Evolutionary conservation across 2,329 filamentous ascomycete genomes (phyloP), one percentile per base, ranked within the genome.

Genomic region (Pseudogymnoascus sp.): DNA sequence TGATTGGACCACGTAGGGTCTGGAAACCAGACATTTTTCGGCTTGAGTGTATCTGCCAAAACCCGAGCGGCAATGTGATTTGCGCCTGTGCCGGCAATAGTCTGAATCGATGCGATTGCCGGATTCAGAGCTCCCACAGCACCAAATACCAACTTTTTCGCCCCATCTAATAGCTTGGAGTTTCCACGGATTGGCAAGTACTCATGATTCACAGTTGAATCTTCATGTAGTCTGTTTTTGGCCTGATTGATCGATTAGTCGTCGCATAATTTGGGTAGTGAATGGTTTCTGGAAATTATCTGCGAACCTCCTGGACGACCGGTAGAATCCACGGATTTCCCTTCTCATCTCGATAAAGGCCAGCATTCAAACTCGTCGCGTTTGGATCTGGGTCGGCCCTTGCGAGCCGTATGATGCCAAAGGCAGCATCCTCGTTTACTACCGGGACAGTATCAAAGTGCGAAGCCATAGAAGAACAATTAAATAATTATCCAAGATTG

Each of bases 1-100:
- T 79, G 77, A 65, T 79, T 79, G 6, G 72, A 72, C 76, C 76
- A 79, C 0, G 77, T 77, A 0, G 77, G 77, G 1, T 75, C 71
- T 0, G 76, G 74, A 26, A 79, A 74, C 61, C 72, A 75, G 13
- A 78, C 67, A 2, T 68, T 72, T 24, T 68, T 69, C 44, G 72
- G 69, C 59, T 65, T 67, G 3, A 78, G 65, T 2, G 72, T 67
- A 0, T 72, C 76, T 0, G 72, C 74, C 0, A 78, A 68, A 40
- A 40, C 8, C n/a, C 38, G 38, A 40, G 38, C 38, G 38, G n/a
- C 38, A 40, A 40, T 40, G 1, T 75, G 68, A 4, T 76, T 70
- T 4, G 77, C 75, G 11, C 77, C 77, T 1, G 77, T 78, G 1
- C 77, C 77, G 0, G 77, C 78, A 6, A 79, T 65, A 0, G 75